A percentile compares a stretch with the other conserved stretches of the same genome.
phyloP scores from a whole-genome alignment of 176 grass and related monocot species.

The Melocanna baccifera region DNA sequence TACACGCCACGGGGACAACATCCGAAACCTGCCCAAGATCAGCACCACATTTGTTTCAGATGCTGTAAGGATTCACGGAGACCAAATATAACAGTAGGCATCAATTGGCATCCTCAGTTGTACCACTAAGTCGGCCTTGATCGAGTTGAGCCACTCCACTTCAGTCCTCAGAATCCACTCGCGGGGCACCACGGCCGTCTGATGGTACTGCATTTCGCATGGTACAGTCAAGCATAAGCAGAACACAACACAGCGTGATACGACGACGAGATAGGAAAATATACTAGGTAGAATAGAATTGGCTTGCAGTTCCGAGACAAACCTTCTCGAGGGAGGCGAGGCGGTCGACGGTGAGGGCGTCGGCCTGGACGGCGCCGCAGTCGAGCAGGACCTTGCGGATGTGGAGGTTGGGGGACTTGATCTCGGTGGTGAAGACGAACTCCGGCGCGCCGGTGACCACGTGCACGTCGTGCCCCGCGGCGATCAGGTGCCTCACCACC shows the following conservation, averaged over 20 bases:
- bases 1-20: constrained; percentile 92
- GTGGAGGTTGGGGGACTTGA: constrained; percentile 67
- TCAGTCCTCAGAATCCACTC: constrained; percentile 79
- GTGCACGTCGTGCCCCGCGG: constrained; percentile 86
- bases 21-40: constrained; percentile 68
- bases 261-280: background rate
- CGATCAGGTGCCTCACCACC: constrained; percentile 90
- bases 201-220: constrained; percentile 63
- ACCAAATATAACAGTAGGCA: background rate
- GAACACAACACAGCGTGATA: background rate
- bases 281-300: background rate
- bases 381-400: constrained; percentile 94
- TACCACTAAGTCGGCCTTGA: constrained; percentile 96
- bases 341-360: constrained; percentile 91
- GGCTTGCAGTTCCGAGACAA: too few species aligned
- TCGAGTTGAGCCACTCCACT: constrained; percentile 85
- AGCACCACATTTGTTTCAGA: constrained; percentile 11
- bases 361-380: constrained; percentile 96
- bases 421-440: constrained; percentile 96
- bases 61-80: background rate
- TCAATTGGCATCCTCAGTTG: background rate
- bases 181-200: constrained; percentile 92
- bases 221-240: background rate
- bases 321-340: constrained; percentile 93
- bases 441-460: constrained; percentile 82